Percentiles rank a stretch among this genome's conserved stretches.
These are phyloP conservation scores for Hylodesmum podocarpum DNA, from an alignment of 306 rosid genomes.

Conservation along the genomic window DNA sequence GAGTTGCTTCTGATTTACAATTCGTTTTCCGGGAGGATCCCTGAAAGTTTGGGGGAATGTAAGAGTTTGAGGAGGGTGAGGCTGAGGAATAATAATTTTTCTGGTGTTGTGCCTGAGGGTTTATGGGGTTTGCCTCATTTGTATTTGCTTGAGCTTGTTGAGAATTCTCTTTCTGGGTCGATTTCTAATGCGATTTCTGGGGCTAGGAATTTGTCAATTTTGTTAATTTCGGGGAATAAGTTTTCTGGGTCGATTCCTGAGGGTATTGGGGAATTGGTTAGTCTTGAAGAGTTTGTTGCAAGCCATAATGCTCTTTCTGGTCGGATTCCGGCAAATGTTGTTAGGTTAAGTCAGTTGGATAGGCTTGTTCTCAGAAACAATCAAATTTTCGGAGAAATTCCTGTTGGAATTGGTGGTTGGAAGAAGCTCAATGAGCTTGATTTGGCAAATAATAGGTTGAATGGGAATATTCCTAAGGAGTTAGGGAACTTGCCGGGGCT, in stretches of 20 bases:
- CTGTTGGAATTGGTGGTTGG: conserved; percentile 42
- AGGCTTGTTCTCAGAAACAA: conserved; percentile 64
- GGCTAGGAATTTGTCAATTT: conserved; percentile 50
- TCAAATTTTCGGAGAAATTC: conserved; percentile 58
- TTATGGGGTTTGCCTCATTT: conserved; percentile 73
- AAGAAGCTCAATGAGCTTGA: conserved; percentile 63
- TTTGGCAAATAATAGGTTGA: conserved; percentile 58
- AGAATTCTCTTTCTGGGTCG: conserved; percentile 62
- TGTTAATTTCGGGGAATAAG: conserved; percentile 53
- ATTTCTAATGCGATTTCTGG: conserved; percentile 52
- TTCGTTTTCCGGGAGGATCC: conserved; percentile 67
- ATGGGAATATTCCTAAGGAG: conserved; percentile 58
- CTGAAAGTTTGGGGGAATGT: conserved; percentile 53
- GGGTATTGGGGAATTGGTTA: conserved; percentile 47
- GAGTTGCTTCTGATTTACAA: conserved; percentile 53
- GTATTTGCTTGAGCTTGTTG: conserved; percentile 52
- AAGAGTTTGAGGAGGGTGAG: conserved; percentile 56
- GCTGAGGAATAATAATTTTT: conserved; percentile 57
- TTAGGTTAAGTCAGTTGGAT: conserved; percentile 50
- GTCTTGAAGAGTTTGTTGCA: conserved; percentile 49
- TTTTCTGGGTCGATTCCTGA: conserved; percentile 68
- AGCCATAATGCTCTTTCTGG: conserved; percentile 51
- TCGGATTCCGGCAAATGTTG: conserved; percentile 47
- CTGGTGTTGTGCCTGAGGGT: conserved; percentile 62
- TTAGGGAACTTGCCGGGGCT: conserved; percentile 62